Evolutionary conservation across 495 filamentous ascomycete genomes (phyloP).

Genomic region (Letharia columbiana): DNA sequence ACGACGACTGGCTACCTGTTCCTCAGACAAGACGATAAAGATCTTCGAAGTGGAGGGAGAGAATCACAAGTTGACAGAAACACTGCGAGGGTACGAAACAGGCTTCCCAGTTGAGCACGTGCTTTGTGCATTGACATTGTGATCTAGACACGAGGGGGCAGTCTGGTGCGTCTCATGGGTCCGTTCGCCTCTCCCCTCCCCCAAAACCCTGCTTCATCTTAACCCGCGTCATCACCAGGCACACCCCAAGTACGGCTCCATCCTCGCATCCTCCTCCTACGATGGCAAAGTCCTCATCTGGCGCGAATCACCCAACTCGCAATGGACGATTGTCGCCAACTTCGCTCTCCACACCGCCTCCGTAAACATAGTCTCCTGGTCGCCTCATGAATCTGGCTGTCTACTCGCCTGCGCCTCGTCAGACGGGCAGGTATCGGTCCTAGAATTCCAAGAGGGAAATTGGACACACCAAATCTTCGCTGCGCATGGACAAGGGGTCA

Average conservation of each 20-base stretch:
- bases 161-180: constrained; percentile 96
- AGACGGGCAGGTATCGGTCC: constrained; percentile 84
- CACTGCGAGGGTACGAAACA: constrained; percentile 75
- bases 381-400: constrained; percentile 92
- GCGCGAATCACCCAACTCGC: constrained; percentile 65
- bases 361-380: constrained; percentile 94
- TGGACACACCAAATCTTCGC: constrained; percentile 81
- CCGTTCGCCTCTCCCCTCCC: constrained; percentile 24
- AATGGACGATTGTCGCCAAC: constrained; percentile 78
- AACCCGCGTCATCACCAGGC: constrained; percentile 41
- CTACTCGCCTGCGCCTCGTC: constrained; percentile 88
- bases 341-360: constrained; percentile 86
- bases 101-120: constrained; percentile 8
- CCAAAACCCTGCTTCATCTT: background rate
- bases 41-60: constrained; percentile 98
- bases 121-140: constrained; percentile 14
- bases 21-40: constrained; percentile 96
- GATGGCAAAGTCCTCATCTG: constrained; percentile 98
- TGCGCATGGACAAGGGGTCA: constrained; percentile 87
- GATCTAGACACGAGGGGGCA: constrained; percentile 76
- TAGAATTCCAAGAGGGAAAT: constrained; percentile 91
- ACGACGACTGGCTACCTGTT: constrained; percentile 91
- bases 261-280: constrained; percentile 87
- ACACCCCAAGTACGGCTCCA: constrained; percentile 96
- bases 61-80: constrained; percentile 81